Conservation (phyloP, 176 grass and related monocot species). For the Aegilops umbellulata region DNA sequence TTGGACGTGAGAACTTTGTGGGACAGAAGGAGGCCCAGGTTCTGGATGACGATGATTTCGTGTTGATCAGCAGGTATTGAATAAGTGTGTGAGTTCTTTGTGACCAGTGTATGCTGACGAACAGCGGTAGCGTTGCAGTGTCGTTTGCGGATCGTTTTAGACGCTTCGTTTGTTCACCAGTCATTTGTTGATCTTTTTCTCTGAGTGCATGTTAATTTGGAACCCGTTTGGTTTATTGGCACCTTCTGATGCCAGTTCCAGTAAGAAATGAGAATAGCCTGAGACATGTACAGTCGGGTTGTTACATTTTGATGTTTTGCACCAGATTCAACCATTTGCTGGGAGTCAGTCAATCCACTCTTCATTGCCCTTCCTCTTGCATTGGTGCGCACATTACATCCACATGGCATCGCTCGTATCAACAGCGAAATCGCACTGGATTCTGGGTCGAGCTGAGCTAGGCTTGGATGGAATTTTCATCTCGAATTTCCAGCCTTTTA, state of each 20-base stretch:
- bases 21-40: conserved; percentile 54
- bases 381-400: neutral
- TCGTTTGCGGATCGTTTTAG: neutral
- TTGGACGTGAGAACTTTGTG: conserved; percentile 71
- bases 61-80: conserved; percentile 75
- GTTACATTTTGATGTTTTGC: neutral
- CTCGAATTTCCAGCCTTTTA: neutral
- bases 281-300: neutral
- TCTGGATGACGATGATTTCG: conserved; percentile 73
- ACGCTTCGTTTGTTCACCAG: neutral
- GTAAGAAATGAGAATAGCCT: neutral
- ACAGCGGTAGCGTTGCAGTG: neutral
- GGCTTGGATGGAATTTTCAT: neutral
- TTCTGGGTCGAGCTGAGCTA: no score
- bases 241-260: neutral
- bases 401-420: neutral
- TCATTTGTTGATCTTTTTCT: neutral
- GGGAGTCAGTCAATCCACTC: neutral
- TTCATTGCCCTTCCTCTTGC: neutral
- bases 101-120: neutral
- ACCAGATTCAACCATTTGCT: neutral
- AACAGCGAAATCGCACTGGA: neutral
- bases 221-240: neutral
- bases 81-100: neutral
- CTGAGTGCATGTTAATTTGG: neutral